phyloP scores from a whole-genome alignment of 495 filamentous ascomycete species.

The Talaromyces proteolyticus region DNA sequence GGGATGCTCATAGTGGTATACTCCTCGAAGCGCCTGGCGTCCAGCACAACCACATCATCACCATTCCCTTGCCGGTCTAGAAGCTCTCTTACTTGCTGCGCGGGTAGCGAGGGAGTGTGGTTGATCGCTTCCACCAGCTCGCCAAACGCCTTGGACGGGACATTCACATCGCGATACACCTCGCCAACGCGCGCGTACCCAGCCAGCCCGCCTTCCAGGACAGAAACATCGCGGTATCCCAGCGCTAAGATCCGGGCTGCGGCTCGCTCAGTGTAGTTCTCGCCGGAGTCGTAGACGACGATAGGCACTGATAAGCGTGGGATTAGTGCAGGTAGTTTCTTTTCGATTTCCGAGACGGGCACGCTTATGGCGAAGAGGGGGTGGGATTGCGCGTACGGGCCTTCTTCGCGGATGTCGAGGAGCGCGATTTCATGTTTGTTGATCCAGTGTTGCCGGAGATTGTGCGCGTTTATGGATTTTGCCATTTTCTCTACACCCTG shows the following conservation, averaged over 20 bases:
- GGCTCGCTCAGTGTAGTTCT: constrained; percentile 13
- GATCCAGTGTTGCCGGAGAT: constrained; percentile 13
- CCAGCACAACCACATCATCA: constrained; percentile 13
- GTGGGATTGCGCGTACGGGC: constrained; percentile 15
- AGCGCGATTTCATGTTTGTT: constrained; percentile 14
- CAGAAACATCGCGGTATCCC: constrained; percentile 12
- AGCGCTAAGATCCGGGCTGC: constrained; percentile 9
- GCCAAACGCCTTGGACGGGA: constrained; percentile 23
- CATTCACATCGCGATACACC: constrained; percentile 22
- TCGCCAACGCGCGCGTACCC: constrained; percentile 14
- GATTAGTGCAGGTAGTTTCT: constrained; percentile 12
- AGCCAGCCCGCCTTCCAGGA: constrained; percentile 16
- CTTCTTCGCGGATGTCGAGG: constrained; percentile 21
- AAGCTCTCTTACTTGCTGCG: constrained; percentile 13
- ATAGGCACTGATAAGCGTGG: constrained; percentile 11
- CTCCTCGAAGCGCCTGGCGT: constrained; percentile 18
- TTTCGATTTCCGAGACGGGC: constrained; percentile 17
- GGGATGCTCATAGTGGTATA: constrained; percentile 23
- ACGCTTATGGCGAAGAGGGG: constrained; percentile 18
- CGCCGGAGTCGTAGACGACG: constrained; percentile 18
- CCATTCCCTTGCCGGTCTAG: constrained; percentile 13
- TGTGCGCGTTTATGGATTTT: constrained; percentile 8
- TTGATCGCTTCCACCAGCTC: constrained; percentile 22
- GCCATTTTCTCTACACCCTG: constrained; percentile 7
- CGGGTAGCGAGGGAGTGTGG: constrained; percentile 19